Evolutionary conservation across 352 stramenopile species (phyloP).

Genomic region (Globisporangium paddicum): DNA sequence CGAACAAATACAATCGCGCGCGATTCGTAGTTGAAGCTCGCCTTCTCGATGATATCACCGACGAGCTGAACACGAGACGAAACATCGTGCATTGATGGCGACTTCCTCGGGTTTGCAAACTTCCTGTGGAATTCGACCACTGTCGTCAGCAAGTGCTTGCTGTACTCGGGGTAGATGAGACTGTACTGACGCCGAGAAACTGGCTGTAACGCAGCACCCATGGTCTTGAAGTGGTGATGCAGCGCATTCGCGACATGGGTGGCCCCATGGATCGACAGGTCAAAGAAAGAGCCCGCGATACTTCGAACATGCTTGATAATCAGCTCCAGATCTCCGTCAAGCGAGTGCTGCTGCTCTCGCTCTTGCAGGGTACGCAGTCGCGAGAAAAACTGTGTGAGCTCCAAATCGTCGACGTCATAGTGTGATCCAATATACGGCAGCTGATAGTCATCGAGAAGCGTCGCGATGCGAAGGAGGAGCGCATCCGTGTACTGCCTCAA

Average conservation of each 20-base stretch:
- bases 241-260: conserved; percentile 29
- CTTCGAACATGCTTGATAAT: conserved; percentile 40
- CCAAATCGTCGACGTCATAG: conserved; percentile 48
- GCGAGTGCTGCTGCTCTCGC: neutral
- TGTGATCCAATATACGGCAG: conserved; percentile 36
- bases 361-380: conserved; percentile 27
- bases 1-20: conserved; percentile 79
- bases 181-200: conserved; percentile 20
- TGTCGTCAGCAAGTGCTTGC: conserved; percentile 26
- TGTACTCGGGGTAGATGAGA: conserved; percentile 28
- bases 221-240: conserved; percentile 25
- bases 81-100: conserved; percentile 25
- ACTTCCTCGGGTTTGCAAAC: neutral
- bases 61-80: conserved; percentile 54
- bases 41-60: conserved; percentile 33
- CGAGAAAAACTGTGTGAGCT: conserved; percentile 46
- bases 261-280: conserved; percentile 43
- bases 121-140: conserved; percentile 17
- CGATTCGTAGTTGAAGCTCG: conserved; percentile 48
- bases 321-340: conserved; percentile 31
- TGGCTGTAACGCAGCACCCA: conserved; percentile 12
- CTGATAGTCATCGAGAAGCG: conserved; percentile 22
- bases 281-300: conserved; percentile 47
- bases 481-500: conserved; percentile 46
- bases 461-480: conserved; percentile 25